These are phyloP conservation scores for Dictyophora rubrovolvata DNA, from an alignment of 768 basidiomycete genomes.

Conservation along the genomic window DNA sequence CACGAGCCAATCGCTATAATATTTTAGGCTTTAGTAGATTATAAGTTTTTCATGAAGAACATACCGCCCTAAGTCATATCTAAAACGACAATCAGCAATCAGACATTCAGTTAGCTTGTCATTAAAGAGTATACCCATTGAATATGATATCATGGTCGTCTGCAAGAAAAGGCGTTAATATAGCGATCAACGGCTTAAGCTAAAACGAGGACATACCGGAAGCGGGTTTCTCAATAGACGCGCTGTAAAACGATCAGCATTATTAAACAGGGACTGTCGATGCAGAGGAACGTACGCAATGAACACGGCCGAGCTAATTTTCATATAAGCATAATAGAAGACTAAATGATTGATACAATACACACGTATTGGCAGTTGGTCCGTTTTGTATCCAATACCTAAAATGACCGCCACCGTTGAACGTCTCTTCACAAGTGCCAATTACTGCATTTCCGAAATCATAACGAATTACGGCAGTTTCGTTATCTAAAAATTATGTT, in stretches of 20 bases:
- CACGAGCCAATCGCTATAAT: conserved; percentile 64
- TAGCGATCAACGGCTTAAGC: background rate
- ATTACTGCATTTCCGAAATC: conserved; percentile 71
- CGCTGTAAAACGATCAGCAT: background rate
- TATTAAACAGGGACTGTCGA: background rate
- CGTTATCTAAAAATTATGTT: conserved; percentile 43
- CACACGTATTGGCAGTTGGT: conserved; percentile 43
- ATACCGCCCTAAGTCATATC: conserved; percentile 68
- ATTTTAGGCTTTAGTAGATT: background rate
- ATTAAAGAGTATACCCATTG: conserved; percentile 40
- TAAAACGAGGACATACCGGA: conserved; percentile 22
- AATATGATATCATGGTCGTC: conserved; percentile 61
- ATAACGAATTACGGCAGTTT: conserved; percentile 77
- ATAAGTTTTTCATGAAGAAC: conserved; percentile 9
- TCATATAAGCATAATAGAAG: background rate
- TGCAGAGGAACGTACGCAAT: conserved; percentile 32
- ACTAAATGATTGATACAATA: background rate
- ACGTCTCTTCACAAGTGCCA: conserved; percentile 81
- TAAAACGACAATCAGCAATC: conserved; percentile 13
- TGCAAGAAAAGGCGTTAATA: conserved; percentile 14
- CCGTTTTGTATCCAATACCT: conserved; percentile 86
- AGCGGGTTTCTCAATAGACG: conserved; percentile 63
- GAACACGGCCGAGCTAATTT: conserved; percentile 56
- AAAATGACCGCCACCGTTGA: conserved; percentile 80
- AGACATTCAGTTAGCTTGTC: background rate